Evolutionary conservation across 345 rosid genomes (phyloP), one percentile per base, ranked within the genome.

Genomic region (Ricinus communis): DNA sequence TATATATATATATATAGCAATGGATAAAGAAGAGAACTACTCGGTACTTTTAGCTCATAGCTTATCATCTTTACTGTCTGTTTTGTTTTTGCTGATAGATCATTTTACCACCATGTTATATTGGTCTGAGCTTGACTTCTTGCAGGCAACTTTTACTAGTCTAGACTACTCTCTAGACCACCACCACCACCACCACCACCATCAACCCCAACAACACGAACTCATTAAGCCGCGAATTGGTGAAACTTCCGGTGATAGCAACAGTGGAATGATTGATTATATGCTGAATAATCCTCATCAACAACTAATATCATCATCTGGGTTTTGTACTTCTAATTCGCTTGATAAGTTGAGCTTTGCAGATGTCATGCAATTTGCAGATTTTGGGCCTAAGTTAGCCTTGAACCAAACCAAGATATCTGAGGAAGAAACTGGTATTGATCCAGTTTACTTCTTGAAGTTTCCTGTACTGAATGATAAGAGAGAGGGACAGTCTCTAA

Each of bases 291-390:
- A 67, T 71, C 76, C 79, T 70, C 86, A 72, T 10, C 85, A 84
- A n/a, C 81, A 81, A 21, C 84, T 62, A 16, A 50, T 69, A 15
- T 76, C 89, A 24, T 66, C 82, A 15, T 65, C 79, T 0, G 84
- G 84, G 58, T 82, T 86, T 58, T 76, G 82, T 18, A 75, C 81
- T 40, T 76, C 93, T 21, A 51, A 83, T 66, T 77, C 91, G 51
- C 80, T 89, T 5, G 98, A 93, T 49, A 89, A 85, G 69, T 66
- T 88, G 69, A 88, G 89, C 81, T 91, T 91, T 13, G 90, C 91
- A 2, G 97, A 91, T 66, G 93, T 90, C 73, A 91, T 91, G 98
- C 97, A 90, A 43, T 90, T 94, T 45, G 88, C 95, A 0, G 97
- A 93, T 71, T 94, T 88, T 0, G 91, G 98, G 52, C 90, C 97